Evolutionary conservation across 2,329 filamentous ascomycete species (phyloP).

Genomic region (Arachnomyces sp.): DNA sequence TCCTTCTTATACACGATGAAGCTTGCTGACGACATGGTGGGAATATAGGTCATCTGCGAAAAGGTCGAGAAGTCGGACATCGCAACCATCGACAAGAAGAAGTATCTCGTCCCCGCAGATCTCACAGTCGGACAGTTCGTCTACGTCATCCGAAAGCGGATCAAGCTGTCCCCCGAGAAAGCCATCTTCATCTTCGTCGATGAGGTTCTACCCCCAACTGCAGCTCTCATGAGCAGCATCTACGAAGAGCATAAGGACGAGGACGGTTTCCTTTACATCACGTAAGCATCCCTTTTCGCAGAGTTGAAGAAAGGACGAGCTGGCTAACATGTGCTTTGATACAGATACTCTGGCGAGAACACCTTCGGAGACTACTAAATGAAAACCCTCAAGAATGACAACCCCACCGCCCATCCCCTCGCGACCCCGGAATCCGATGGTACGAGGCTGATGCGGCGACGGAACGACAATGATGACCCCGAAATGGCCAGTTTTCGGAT

Average conservation of each 20-base stretch:
- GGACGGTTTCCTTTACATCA: conserved; percentile 94
- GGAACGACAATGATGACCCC: too few species aligned
- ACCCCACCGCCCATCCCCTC: too few species aligned
- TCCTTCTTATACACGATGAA: conserved; percentile 1
- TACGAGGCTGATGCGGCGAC: too few species aligned
- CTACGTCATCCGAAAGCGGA: conserved; percentile 99
- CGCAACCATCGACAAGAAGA: conserved; percentile 99
- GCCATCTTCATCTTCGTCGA: conserved; percentile 99
- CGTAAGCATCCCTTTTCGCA: conserved; percentile 43
- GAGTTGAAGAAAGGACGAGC: neutral
- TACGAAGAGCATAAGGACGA: conserved; percentile 97
- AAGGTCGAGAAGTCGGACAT: conserved; percentile 99
- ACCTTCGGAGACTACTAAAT: conserved; percentile 62
- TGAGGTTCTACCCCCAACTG: conserved; percentile 91
- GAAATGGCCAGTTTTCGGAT: too few species aligned
- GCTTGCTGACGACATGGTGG: conserved; percentile 14
- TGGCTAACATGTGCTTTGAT: conserved; percentile 18
- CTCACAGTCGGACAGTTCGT: conserved; percentile 99
- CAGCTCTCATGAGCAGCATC: conserved; percentile 97
- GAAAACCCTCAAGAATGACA: neutral
- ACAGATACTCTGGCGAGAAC: conserved; percentile 92
- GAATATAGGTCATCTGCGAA: conserved; percentile 85
- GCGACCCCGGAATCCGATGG: too few species aligned
- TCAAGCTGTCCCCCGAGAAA: conserved; percentile 99
- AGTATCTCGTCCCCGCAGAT: conserved; percentile 95